Evolutionary conservation across 192 early-diverging fungal genomes (phyloP).

Genomic region (Backusella westeae): DNA sequence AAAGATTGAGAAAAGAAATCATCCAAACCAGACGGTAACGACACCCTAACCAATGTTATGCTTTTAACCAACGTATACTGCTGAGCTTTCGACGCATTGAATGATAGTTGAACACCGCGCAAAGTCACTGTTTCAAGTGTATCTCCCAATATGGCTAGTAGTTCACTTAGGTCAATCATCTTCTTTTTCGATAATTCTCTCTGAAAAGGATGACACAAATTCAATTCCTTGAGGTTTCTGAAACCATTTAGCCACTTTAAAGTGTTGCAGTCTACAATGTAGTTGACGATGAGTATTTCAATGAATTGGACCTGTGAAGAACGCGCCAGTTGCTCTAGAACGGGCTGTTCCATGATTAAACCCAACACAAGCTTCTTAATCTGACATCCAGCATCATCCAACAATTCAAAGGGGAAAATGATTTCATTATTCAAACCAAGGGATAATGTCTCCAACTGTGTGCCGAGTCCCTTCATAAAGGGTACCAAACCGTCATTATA

Average conservation of each 20-base stretch:
- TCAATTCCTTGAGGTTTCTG: neutral
- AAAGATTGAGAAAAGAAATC: neutral
- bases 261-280: neutral
- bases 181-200: neutral
- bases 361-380: conserved; percentile 1
- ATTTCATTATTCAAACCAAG: neutral
- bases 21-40: neutral
- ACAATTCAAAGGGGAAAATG: neutral
- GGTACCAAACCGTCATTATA: neutral
- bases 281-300: neutral
- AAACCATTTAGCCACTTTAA: neutral
- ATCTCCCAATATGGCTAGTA: neutral
- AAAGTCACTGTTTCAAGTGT: neutral
- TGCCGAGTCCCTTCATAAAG: neutral
- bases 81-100: neutral
- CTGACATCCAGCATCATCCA: neutral
- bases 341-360: neutral
- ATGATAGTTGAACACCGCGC: neutral
- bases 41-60: neutral
- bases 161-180: neutral
- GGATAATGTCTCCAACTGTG: neutral
- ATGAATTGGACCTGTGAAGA: neutral
- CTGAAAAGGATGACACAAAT: neutral
- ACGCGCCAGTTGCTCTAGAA: neutral
- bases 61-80: neutral